A percentile compares a stretch with the other conserved stretches of the same genome.
phyloP scores from a whole-genome alignment of 768 basidiomycete species.

The Gloeostereum incarnatum region DNA sequence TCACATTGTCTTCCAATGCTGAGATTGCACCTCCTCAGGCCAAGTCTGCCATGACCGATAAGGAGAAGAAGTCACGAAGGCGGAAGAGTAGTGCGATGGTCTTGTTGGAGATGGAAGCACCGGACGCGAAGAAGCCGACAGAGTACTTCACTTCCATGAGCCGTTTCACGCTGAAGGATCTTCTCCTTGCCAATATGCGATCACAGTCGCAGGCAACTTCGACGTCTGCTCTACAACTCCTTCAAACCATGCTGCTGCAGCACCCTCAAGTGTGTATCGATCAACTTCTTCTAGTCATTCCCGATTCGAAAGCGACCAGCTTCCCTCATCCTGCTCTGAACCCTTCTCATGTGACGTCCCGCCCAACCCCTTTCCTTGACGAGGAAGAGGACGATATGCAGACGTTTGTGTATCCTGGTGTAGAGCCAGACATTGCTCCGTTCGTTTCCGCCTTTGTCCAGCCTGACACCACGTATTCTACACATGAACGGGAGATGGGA shows the following conservation, averaged over 20 bases:
- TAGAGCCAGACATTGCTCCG: constrained; percentile 8
- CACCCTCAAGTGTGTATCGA: constrained; percentile 60
- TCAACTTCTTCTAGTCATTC: constrained; percentile 60
- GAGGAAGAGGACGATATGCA: constrained; percentile 29
- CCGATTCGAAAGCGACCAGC: constrained; percentile 63
- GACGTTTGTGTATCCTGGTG: constrained; percentile 16
- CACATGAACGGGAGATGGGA: constrained; percentile 77
- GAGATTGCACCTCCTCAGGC: constrained; percentile 22
- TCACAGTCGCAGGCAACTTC: constrained; percentile 57
- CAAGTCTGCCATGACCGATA: constrained; percentile 21
- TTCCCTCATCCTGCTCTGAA: constrained; percentile 55
- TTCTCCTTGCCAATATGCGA: constrained; percentile 70
- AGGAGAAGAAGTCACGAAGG: constrained; percentile 37
- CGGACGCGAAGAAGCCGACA: constrained; percentile 57
- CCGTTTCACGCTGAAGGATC: constrained; percentile 86
- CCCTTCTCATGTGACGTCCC: constrained; percentile 10
- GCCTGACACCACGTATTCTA: constrained; percentile 68
- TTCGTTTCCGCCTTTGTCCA: constrained; percentile 31
- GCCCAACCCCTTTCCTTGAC: constrained; percentile 18
- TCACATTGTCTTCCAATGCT: constrained; percentile 34
- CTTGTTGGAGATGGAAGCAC: constrained; percentile 80
- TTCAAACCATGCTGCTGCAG: constrained; percentile 63
- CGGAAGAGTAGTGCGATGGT: constrained; percentile 87
- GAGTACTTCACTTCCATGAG: constrained; percentile 84
- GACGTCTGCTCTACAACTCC: constrained; percentile 72